Conservation (phyloP, 345 rosid species). For the Eucalyptus polyanthemos region DNA sequence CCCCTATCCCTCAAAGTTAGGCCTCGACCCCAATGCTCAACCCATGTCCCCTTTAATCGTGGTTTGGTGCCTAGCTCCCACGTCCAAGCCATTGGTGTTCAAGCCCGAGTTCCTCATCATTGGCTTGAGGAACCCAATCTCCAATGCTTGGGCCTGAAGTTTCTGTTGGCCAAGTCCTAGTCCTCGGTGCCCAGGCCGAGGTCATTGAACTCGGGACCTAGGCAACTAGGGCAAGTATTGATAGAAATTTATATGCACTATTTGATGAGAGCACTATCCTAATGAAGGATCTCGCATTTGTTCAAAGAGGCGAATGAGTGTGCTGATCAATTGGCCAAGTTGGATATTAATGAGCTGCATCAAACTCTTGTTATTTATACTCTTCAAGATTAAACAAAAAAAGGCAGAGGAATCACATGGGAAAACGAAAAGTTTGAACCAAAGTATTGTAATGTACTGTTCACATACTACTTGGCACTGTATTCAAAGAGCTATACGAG, state of each 20-base stretch:
- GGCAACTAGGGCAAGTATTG: neutral
- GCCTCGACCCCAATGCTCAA: neutral
- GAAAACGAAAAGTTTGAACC: too few species aligned
- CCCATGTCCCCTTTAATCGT: accelerated
- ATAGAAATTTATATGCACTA: neutral
- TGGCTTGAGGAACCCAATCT: neutral
- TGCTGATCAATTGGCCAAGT: neutral
- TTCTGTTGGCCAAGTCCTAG: accelerated
- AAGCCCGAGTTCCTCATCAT: neutral
- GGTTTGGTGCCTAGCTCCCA: neutral
- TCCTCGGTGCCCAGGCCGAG: neutral
- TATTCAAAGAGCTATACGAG: neutral
- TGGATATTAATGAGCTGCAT: neutral
- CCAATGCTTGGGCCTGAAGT: neutral
- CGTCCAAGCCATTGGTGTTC: neutral
- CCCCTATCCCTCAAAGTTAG: neutral
- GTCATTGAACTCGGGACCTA: neutral
- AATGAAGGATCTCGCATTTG: neutral
- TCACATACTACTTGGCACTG: too few species aligned
- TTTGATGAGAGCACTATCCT: neutral
- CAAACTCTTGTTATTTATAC: neutral
- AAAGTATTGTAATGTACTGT: too few species aligned
- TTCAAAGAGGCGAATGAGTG: neutral
- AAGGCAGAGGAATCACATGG: too few species aligned
- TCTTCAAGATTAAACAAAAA: neutral